Base-by-base conservation (phyloP, 2,329 filamentous ascomycete species). In the Aspergillus sp. region DNA sequence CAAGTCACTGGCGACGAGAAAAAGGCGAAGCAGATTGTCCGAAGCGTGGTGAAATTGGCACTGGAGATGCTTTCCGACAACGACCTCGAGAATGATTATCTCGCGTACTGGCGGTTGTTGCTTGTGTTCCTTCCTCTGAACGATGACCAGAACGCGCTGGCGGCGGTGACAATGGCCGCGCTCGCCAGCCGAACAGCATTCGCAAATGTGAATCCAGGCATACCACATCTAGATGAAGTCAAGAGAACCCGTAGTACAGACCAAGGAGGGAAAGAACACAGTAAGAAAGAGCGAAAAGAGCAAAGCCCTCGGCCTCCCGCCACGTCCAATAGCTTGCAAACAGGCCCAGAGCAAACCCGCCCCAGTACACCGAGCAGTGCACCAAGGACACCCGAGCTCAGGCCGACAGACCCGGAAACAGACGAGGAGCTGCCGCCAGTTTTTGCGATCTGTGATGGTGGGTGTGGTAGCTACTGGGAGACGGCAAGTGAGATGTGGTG, bases 41-140 rank as follows among this genome's bases (percentile, higher is more conserved):
- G 61, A 13, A 62, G 62, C 17, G 19, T 63, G n/a, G 55, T 71
- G 27, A 66, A 67, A 47, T 41, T 67, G 1, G 66, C 66, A 1
- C 45, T 71, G 15, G 69, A 72, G 51, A 59, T 70, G 27, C 57
- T 72, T 3, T 66, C 61, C 3, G 69, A 72, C 42, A 58, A 67
- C 5, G 69, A 73, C 40, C 48, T 56, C 11, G 59, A 59, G 15
- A 73, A 70, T 49, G 69, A 71, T 47, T 65, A 56, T 39, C 54
- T 66, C 11, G 68, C 64, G 5, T 71, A 63, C 51, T 59, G 48
- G 60, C 54, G 51, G 30, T 52, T 72, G 1, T 57, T 66, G 4
- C 59, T 61, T 13, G 58, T 63, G 3, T 61, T 69, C 19, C 56
- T 66, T 22, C 61, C 64, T 24, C 50, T 67, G 15, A 61, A 61